A percentile compares a stretch with the other conserved stretches of the same genome.
phyloP scores from a whole-genome alignment of 1,139 yeast genomes.

The Hyphopichia pseudoburtonii region DNA sequence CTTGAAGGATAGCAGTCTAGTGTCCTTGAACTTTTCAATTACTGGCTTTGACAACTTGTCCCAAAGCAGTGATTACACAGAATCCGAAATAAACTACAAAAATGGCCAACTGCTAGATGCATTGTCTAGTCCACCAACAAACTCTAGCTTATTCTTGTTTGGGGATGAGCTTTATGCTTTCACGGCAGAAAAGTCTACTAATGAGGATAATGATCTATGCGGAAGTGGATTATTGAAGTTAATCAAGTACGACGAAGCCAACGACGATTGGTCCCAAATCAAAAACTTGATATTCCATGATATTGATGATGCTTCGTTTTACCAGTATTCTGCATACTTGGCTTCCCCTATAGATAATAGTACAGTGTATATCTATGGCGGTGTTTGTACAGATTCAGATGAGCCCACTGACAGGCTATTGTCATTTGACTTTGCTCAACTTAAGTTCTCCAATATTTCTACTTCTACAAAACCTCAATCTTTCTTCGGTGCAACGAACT shows the following conservation, averaged over 20 bases:
- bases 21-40: slow-evolving; percentile 35
- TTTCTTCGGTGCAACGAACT: slow-evolving; percentile 41
- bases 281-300: slow-evolving; percentile 19
- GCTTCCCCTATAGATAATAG: slow-evolving; percentile 23
- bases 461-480: slow-evolving; percentile 46
- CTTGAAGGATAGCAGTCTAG: slow-evolving; percentile 36
- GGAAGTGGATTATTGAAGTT: slow-evolving; percentile 29
- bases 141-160: slow-evolving; percentile 32
- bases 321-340: slow-evolving; percentile 30
- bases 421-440: slow-evolving; percentile 29
- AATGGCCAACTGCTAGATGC: slow-evolving; percentile 22
- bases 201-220: slow-evolving; percentile 19
- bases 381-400: slow-evolving; percentile 21
- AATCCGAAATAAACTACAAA: slow-evolving; percentile 13
- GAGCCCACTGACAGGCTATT: slow-evolving; percentile 29
- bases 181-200: slow-evolving; percentile 6
- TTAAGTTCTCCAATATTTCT: slow-evolving; percentile 32
- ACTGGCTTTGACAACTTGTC: slow-evolving; percentile 22
- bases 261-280: slow-evolving; percentile 24
- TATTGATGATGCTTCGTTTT: slow-evolving; percentile 30
- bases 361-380: slow-evolving; percentile 42
- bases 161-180: slow-evolving; percentile 34
- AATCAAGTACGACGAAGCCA: slow-evolving; percentile 18
- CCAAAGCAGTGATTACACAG: slow-evolving; percentile 6
- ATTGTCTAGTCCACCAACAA: slow-evolving; percentile 31